Evolutionary conservation across 371 early-diverging fungal genomes (phyloP), one percentile per base, ranked within the genome.

Genomic region (Coemansia linderi): DNA sequence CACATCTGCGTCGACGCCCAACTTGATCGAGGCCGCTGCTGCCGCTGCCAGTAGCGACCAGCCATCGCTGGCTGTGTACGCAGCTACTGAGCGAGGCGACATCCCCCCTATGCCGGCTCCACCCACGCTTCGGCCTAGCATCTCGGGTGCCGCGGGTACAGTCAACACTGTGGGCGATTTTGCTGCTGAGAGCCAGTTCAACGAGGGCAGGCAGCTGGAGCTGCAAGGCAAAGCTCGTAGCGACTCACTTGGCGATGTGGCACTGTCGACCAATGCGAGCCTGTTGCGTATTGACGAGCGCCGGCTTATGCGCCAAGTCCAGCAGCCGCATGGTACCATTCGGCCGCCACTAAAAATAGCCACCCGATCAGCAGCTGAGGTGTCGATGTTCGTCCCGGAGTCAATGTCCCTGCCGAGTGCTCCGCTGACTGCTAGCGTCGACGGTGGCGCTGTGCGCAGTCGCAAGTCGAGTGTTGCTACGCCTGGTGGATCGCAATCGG

Each of bases 41-140:
- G 77, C 75, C 24, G 77, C 78, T n/a, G 78, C 75, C 13, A 66
- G 40, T 61, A 75, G 39, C 24, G 78, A 77, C 36, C 78, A 73
- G 67, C 75, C 70, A 7, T 62, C 78, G 0, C 22, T 75, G 63
- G 71, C 75, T 1, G 78, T 75, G 29, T 75, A 63, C 57, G 78
- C 78, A 19, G 75, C 77, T 1, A 69, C 73, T 10, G 77, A 76
- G 46, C 60, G 77, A 1, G 77, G 77, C n/a, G 73, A 72, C 43
- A 65, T 76, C 13, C 78, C 78, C 3, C 78, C 78, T 10, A 77
- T 77, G 78, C 78, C 78, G 1, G 70, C 75, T 2, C 78, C 78
- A 13, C 78, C 78, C 2, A 41, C 70, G 7, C 59, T 77, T 62
- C 69, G 75, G 6, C 77, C 77, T 2, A 73, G 69, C 44, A 29